Conservation (phyloP, 2,329 filamentous ascomycete species). For the Cordyceps tenuipes region DNA sequence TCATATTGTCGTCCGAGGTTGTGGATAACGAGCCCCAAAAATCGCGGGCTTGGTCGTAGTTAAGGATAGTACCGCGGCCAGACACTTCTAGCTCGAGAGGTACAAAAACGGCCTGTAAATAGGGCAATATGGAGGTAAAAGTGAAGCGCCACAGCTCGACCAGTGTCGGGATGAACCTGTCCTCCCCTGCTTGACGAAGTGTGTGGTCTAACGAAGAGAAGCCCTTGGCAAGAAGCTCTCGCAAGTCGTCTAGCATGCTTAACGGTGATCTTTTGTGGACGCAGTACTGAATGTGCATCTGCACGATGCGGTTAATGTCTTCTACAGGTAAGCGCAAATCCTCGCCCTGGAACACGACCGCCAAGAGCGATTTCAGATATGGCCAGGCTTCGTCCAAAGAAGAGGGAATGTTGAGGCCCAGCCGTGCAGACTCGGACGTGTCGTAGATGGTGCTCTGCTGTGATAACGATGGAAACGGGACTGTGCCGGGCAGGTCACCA, state of each 20-base stretch:
- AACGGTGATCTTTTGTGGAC: slow-evolving; percentile 64
- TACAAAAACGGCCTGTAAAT: slow-evolving; percentile 90
- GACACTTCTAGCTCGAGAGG: slow-evolving; percentile 90
- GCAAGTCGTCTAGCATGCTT: slow-evolving; percentile 65
- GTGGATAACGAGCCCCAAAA: slow-evolving; percentile 74
- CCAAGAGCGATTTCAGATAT: slow-evolving; percentile 63
- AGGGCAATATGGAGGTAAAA: slow-evolving; percentile 83
- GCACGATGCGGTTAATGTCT: slow-evolving; percentile 74
- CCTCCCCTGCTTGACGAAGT: slow-evolving; percentile 69
- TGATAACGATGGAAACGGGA: slow-evolving; percentile 39
- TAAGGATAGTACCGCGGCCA: slow-evolving; percentile 73
- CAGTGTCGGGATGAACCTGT: slow-evolving; percentile 78
- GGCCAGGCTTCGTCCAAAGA: slow-evolving; percentile 75
- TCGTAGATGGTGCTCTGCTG: slow-evolving; percentile 43
- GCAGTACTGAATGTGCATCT: slow-evolving; percentile 68
- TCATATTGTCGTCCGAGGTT: slow-evolving; percentile 26
- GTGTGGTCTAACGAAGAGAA: slow-evolving; percentile 83
- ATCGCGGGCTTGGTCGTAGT: slow-evolving; percentile 68
- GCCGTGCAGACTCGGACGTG: slow-evolving; percentile 46
- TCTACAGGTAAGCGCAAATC: slow-evolving; percentile 73
- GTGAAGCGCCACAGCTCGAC: slow-evolving; percentile 93
- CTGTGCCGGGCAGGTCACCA: slow-evolving; percentile 45
- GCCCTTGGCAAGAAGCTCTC: slow-evolving; percentile 68
- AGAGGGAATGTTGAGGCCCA: slow-evolving; percentile 57
- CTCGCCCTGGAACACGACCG: slow-evolving; percentile 75